phyloP scores from a whole-genome alignment of 1,139 yeast species.

The Arxiozyma heterogenica region DNA sequence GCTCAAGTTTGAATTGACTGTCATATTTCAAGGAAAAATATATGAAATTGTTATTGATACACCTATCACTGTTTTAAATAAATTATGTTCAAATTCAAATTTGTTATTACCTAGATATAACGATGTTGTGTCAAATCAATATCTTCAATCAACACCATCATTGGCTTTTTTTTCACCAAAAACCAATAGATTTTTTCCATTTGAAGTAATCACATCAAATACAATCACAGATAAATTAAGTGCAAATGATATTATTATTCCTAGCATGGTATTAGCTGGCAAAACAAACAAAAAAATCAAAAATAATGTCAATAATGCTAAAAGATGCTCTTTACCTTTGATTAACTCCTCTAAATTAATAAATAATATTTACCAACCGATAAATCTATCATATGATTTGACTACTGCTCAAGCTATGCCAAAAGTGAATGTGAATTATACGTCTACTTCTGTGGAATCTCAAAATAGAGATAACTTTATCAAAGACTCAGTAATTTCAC shows the following conservation, averaged over 20 bases:
- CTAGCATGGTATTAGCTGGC: constrained; percentile 6
- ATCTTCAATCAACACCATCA: not conserved
- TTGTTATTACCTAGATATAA: constrained; percentile 41
- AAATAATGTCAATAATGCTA: not conserved
- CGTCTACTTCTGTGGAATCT: not conserved
- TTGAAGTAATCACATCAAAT: constrained; percentile 31
- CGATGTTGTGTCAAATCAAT: constrained; percentile 10
- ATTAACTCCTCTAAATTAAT: constrained; percentile 20
- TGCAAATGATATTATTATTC: constrained; percentile 33
- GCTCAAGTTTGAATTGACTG: constrained; percentile 77
- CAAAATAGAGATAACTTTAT: not conserved
- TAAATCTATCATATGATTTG: constrained; percentile 34
- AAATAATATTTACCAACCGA: constrained; percentile 56
- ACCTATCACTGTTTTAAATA: constrained; percentile 61
- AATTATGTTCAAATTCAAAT: constrained; percentile 64
- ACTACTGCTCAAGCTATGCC: constrained; percentile 54
- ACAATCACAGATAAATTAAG: constrained; percentile 47
- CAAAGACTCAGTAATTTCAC: not conserved
- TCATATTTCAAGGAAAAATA: constrained; percentile 64
- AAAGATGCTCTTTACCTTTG: constrained; percentile 7
- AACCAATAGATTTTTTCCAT: constrained; percentile 32
- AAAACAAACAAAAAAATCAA: not conserved
- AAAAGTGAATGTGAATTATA: not conserved
- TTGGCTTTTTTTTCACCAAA: constrained; percentile 12
- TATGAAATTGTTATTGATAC: constrained; percentile 88